These are phyloP conservation scores for Phaeoacremonium minimum DNA, from an alignment of 2,329 filamentous ascomycete genomes.

Conservation along the genomic window DNA sequence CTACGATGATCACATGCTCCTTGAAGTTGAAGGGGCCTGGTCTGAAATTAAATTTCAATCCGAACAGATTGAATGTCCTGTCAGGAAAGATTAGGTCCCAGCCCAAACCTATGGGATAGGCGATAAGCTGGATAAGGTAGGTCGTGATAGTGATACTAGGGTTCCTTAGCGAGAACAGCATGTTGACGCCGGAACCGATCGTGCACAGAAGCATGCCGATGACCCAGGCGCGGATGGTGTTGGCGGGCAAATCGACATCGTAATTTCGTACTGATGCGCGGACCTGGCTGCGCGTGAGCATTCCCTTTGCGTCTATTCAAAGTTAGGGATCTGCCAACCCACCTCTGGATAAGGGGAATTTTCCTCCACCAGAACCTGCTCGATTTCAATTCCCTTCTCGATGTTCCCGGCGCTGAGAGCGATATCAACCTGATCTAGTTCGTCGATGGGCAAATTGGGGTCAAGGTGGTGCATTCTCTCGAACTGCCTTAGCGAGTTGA, in stretches of 20 bases:
- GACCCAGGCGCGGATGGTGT: conserved; percentile 60
- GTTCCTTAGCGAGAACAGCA: conserved; percentile 56
- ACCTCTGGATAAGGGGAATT: conserved; percentile 66
- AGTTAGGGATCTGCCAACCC: conserved; percentile 15
- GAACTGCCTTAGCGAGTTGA: conserved; percentile 48
- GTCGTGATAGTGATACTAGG: conserved; percentile 56
- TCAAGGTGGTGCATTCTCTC: conserved; percentile 60
- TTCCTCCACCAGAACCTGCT: conserved; percentile 56
- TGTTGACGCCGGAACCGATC: conserved; percentile 57
- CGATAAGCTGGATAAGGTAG: conserved; percentile 58
- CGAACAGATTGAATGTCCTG: conserved; percentile 44
- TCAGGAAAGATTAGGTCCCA: conserved; percentile 54
- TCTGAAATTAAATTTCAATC: conserved; percentile 51
- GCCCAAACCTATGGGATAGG: conserved; percentile 52
- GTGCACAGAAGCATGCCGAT: conserved; percentile 59
- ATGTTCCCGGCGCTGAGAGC: conserved; percentile 50
- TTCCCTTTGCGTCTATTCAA: no score
- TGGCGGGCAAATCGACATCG: conserved; percentile 60
- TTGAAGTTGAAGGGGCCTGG: conserved; percentile 58
- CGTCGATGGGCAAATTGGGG: conserved; percentile 60
- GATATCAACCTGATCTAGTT: conserved; percentile 56
- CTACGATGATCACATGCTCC: conserved; percentile 57
- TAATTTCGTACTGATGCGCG: conserved; percentile 61
- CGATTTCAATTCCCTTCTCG: conserved; percentile 52
- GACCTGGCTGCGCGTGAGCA: conserved; percentile 42